Evolutionary conservation across 345 rosid genomes (phyloP).

Genomic region (Euphorbia peplus): DNA sequence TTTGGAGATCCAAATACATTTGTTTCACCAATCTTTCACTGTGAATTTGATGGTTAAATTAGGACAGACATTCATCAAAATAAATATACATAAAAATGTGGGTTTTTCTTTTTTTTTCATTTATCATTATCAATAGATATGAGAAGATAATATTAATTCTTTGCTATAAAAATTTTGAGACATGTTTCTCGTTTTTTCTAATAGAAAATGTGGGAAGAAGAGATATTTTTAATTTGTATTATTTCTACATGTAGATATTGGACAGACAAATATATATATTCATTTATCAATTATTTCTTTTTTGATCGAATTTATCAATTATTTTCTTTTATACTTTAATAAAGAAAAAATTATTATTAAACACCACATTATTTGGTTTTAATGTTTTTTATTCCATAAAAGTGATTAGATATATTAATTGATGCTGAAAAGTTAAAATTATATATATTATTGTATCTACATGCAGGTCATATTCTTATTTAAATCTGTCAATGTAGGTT

Average conservation of each 20-base stretch:
- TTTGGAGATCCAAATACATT: slow-evolving; percentile 57
- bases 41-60: slow-evolving; percentile 41
- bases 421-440: no score
- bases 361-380: not conserved
- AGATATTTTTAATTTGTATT: not conserved
- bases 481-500: no score
- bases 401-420: no score
- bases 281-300: slow-evolving; percentile 13
- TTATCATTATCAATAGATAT: not conserved
- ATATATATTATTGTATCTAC: no score
- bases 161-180: not conserved
- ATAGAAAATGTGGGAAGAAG: slow-evolving; percentile 1
- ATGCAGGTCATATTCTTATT: no score
- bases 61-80: not conserved
- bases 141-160: not conserved
- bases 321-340: slow-evolving; percentile 5
- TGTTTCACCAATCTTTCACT: slow-evolving; percentile 45
- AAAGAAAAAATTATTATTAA: not conserved
- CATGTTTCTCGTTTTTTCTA: slow-evolving; percentile 5
- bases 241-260: slow-evolving; percentile 16
- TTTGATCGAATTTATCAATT: slow-evolving; percentile 15
- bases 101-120: not conserved
- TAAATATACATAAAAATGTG: not conserved
- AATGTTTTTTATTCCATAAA: not conserved
- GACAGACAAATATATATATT: not conserved